Base-by-base conservation (phyloP, 1,284 basidiomycete species). In the Puccinia sorghi region DNA sequence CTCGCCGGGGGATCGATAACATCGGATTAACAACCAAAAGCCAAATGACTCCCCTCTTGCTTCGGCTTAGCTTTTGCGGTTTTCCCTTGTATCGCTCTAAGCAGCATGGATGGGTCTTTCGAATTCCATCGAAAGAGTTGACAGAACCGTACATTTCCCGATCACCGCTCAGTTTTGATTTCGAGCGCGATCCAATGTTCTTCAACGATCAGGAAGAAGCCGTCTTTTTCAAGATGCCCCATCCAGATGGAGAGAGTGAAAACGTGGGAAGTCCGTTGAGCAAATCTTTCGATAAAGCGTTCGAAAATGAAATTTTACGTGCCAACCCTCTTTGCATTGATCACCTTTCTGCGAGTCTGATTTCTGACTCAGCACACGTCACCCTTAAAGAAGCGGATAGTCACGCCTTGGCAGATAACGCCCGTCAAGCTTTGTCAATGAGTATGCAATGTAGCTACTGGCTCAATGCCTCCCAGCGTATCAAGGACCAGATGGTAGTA, bases 381-480 rank as follows among this genome's bases (percentile, higher is more conserved):
- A 39, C 52, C 22, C 69, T 59, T 20, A 73, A 63, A 59, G 64
- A 48, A 72, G 74, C 54, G 9, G 79, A 66, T 52, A 57, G 64
- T 70, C 56, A 52, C 59, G 73, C 64, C 39, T 70, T 77, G 0
- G 90, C 90, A 3, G 88, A 89, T 66, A 90, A 91, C 73, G 93
- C 95, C 0, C 89, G 89, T 82, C 90, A 91, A 66, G 94, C 96
- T 0, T 87, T 97, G 78, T 91, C 94, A 80, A 90, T 98, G 88
- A 98, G 95, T 82, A 92, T 93, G 0, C 90, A 94, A 82, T 98
- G 96, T 86, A 94, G 92, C 83, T 99, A 99, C 85, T 99, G 96
- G 97, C 94, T 97, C 83, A 93, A 92, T 80, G 92, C 94, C 1
- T 87, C 95, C 27, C 95, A 98, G 83, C 90, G 97, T 27, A 92